Evolutionary conservation across 2,329 filamentous ascomycete species (phyloP).

Genomic region (Colletotrichum costaricense): DNA sequence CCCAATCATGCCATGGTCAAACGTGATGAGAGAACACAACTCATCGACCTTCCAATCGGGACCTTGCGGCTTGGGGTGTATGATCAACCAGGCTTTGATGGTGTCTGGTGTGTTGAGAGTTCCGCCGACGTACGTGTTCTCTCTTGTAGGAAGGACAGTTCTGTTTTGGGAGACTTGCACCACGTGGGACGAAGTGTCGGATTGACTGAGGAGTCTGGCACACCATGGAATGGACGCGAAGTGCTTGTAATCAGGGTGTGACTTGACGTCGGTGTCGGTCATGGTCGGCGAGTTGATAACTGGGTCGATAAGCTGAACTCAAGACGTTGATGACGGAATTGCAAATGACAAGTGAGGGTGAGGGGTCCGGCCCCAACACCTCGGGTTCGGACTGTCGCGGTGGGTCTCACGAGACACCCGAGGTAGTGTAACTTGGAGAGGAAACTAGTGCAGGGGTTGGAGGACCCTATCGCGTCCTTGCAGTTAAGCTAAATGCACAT

Average conservation of each 20-base stretch:
- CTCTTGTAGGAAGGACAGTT: slow-evolving; percentile 25
- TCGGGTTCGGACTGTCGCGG: neutral
- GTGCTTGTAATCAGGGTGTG: slow-evolving; percentile 37
- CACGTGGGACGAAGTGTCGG: slow-evolving; percentile 37
- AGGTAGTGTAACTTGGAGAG: neutral
- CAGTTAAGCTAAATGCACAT: neutral
- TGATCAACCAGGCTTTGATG: slow-evolving; percentile 48
- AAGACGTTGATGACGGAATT: neutral
- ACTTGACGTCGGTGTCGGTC: slow-evolving; percentile 3
- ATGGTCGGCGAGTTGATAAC: neutral
- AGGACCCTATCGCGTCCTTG: neutral
- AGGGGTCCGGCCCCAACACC: neutral
- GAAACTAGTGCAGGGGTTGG: neutral
- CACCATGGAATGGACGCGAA: slow-evolving; percentile 53
- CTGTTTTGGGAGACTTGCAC: slow-evolving; percentile 25
- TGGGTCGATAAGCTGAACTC: neutral
- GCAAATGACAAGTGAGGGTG: neutral
- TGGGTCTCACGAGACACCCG: neutral
- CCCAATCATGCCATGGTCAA: slow-evolving; percentile 48
- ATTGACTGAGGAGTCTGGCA: slow-evolving; percentile 42
- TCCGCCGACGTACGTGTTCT: slow-evolving; percentile 48
- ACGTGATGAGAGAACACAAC: slow-evolving; percentile 45
- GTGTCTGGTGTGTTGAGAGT: slow-evolving; percentile 45
- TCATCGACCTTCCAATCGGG: slow-evolving; percentile 43
- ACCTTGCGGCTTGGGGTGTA: slow-evolving; percentile 41